Percentiles rank a stretch among this genome's conserved stretches.
Evolutionary conservation across 2,329 filamentous ascomycete species (phyloP).

Genomic region (Xylaria sp.): DNA sequence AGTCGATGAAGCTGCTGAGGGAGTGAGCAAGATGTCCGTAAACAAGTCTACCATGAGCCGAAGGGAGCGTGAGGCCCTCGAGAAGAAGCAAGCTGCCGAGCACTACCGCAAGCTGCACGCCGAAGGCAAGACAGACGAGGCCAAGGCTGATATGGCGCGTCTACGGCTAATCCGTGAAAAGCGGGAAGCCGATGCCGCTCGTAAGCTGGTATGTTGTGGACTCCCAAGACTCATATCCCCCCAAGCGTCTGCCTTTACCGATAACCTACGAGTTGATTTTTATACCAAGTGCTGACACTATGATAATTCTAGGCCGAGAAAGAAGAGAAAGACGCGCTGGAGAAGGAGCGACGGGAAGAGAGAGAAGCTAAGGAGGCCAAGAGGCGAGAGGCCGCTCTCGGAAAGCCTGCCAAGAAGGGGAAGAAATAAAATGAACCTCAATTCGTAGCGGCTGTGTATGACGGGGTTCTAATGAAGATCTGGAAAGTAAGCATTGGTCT

Average conservation of each 20-base stretch:
- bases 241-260: not conserved
- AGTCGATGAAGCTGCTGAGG: slow-evolving; percentile 64
- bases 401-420: slow-evolving; percentile 56
- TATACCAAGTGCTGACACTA: slow-evolving; percentile 40
- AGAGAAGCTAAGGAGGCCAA: slow-evolving; percentile 67
- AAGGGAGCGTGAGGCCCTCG: slow-evolving; percentile 76
- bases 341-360: slow-evolving; percentile 60
- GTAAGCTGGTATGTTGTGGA: slow-evolving; percentile 74
- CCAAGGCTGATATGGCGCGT: slow-evolving; percentile 86
- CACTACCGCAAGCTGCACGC: slow-evolving; percentile 91
- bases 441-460: not conserved
- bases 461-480: not conserved
- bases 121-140: slow-evolving; percentile 96
- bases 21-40: slow-evolving; percentile 64
- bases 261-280: not conserved
- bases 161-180: slow-evolving; percentile 85
- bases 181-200: slow-evolving; percentile 82
- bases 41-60: slow-evolving; percentile 63
- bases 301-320: slow-evolving; percentile 61
- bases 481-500: slow-evolving; percentile 6
- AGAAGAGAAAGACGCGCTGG: slow-evolving; percentile 64
- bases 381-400: slow-evolving; percentile 63
- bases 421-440: slow-evolving; percentile 51
- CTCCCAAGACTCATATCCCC: not conserved
- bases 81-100: slow-evolving; percentile 89